A percentile compares a stretch with the other conserved stretches of the same genome.
Conservation (phyloP, 208 protist genomes). For the Phytomonas serpens region DNA sequence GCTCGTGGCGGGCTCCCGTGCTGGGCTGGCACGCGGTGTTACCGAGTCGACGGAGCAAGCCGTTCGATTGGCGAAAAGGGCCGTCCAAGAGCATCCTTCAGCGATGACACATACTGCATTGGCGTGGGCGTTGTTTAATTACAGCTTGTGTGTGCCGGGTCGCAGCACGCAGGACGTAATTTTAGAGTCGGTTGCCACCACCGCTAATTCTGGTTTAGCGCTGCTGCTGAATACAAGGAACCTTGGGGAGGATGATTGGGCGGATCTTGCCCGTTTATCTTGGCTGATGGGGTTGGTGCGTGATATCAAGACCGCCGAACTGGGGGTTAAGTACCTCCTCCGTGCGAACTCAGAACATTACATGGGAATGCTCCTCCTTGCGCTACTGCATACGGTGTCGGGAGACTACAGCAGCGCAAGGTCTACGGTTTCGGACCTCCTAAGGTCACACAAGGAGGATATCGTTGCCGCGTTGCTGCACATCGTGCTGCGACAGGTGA, state of each 20-base stretch:
- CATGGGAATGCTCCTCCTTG: slow-evolving; percentile 44
- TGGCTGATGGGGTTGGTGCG: slow-evolving; percentile 60
- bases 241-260: slow-evolving; percentile 18
- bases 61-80: slow-evolving; percentile 33
- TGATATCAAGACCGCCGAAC: slow-evolving; percentile 16
- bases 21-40: slow-evolving; percentile 22
- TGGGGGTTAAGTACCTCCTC: slow-evolving; percentile 23
- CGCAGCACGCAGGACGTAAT: slow-evolving; percentile 13
- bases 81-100: slow-evolving; percentile 25
- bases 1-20: slow-evolving; percentile 33
- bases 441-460: slow-evolving; percentile 31
- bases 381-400: slow-evolving; percentile 38
- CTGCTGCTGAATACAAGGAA: slow-evolving; percentile 11
- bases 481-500: slow-evolving; percentile 18
- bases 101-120: slow-evolving; percentile 32
- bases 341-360: slow-evolving; percentile 25
- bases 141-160: slow-evolving; percentile 14
- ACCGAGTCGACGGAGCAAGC: slow-evolving; percentile 16
- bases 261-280: slow-evolving; percentile 29
- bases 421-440: slow-evolving; percentile 22
- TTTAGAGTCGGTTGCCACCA: slow-evolving; percentile 12
- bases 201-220: slow-evolving; percentile 14
- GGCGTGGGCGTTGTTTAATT: slow-evolving; percentile 29
- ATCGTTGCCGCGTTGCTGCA: slow-evolving; percentile 33
- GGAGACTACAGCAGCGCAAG: slow-evolving; percentile 40